Conservation (phyloP, 116 monocot species). For the Phalaenopsis hybrid region DNA sequence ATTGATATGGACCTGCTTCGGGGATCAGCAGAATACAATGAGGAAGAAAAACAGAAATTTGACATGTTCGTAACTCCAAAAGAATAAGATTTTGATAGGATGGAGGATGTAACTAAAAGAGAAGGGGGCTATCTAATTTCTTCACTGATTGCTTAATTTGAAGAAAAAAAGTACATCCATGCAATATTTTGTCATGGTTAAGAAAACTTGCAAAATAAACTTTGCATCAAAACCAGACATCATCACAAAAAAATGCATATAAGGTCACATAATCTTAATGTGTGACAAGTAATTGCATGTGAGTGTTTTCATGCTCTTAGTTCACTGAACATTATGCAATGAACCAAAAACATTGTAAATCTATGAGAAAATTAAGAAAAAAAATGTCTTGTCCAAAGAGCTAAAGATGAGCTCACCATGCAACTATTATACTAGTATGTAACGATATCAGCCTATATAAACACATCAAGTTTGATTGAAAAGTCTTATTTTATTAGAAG, state of each 20-base stretch:
- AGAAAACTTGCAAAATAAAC: not conserved
- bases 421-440: not conserved
- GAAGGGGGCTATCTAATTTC: no score
- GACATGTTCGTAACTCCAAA: no score
- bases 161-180: not conserved
- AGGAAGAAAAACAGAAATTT: no score
- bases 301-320: not conserved
- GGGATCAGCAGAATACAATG: no score
- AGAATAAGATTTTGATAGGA: no score
- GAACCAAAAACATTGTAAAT: not conserved
- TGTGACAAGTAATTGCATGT: not conserved
- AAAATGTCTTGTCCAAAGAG: not conserved
- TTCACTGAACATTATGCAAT: not conserved
- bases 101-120: no score
- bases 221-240: not conserved
- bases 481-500: no score
- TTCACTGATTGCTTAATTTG: no score
- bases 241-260: not conserved
- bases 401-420: not conserved
- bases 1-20: no score
- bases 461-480: no score
- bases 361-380: not conserved
- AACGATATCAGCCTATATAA: no score
- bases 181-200: not conserved
- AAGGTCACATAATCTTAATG: not conserved